Conservation (phyloP, 1,284 basidiomycete genomes). For the Ceratobasidium sp. region DNA sequence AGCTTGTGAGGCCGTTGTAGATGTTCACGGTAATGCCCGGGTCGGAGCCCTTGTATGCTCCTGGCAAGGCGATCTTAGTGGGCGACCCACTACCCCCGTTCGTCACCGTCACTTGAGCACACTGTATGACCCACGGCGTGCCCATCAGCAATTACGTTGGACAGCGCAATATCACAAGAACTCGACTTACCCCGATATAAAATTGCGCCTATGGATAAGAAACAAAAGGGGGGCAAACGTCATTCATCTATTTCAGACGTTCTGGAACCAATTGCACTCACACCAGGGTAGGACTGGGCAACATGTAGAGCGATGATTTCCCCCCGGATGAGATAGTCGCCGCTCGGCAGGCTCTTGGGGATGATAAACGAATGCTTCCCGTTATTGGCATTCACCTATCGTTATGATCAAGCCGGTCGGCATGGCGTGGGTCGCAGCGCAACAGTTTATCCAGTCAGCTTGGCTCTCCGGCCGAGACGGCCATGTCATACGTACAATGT, state of each 20-base stretch:
- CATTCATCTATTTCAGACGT: slow-evolving; percentile 45
- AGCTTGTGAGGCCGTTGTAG: slow-evolving; percentile 59
- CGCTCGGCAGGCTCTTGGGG: slow-evolving; percentile 57
- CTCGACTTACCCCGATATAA: slow-evolving; percentile 31
- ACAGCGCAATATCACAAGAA: neutral
- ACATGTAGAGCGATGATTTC: slow-evolving; percentile 61
- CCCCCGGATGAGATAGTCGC: slow-evolving; percentile 60
- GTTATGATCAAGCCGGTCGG: no score
- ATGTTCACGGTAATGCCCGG: slow-evolving; percentile 60
- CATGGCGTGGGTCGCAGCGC: neutral
- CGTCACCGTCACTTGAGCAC: slow-evolving; percentile 55
- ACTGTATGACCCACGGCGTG: slow-evolving; percentile 41
- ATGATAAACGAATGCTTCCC: slow-evolving; percentile 59
- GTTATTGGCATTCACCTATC: slow-evolving; percentile 50
- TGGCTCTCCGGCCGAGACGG: neutral
- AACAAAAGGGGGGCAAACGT: neutral
- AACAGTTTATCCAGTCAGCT: slow-evolving; percentile 12
- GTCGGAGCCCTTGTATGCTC: slow-evolving; percentile 56
- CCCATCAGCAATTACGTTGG: neutral
- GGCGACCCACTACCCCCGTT: slow-evolving; percentile 41
- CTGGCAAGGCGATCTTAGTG: slow-evolving; percentile 57
- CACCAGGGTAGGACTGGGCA: slow-evolving; percentile 55
- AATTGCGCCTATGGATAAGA: slow-evolving; percentile 21
- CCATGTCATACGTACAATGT: slow-evolving; percentile 50
- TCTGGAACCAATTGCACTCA: slow-evolving; percentile 50